Conservation (phyloP, 345 rosid genomes). For the Corchorus olitorius region DNA sequence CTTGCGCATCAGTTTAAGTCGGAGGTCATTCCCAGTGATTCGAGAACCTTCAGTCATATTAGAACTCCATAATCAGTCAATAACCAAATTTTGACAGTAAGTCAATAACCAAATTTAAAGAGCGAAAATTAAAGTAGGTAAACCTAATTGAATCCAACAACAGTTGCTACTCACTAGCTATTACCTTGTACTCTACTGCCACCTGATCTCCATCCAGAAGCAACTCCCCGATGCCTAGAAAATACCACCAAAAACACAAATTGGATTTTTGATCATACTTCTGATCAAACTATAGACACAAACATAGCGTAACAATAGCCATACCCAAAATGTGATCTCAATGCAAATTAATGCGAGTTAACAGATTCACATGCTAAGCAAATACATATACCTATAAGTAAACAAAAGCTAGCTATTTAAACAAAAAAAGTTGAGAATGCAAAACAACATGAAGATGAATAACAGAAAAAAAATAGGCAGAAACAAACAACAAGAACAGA, state of each 20-base stretch:
- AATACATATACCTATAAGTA: constrained; percentile 6
- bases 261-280: neutral
- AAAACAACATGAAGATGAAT: neutral
- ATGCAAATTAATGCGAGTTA: neutral
- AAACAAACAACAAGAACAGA: constrained; percentile 10
- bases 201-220: constrained; percentile 21
- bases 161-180: neutral
- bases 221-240: constrained; percentile 32
- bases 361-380: neutral
- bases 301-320: neutral
- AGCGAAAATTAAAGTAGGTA: neutral
- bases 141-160: neutral
- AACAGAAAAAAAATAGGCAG: neutral
- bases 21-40: constrained; percentile 39
- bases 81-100: too few relatives aligned
- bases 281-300: neutral
- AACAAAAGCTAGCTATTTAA: neutral
- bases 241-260: neutral
- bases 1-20: constrained; percentile 32
- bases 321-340: neutral
- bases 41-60: constrained; percentile 34
- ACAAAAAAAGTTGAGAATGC: neutral
- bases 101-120: neutral
- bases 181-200: constrained; percentile 22
- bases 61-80: constrained; percentile 19